Conservation (phyloP, 352 stramenopile species). For the Pythium myriotylum region DNA sequence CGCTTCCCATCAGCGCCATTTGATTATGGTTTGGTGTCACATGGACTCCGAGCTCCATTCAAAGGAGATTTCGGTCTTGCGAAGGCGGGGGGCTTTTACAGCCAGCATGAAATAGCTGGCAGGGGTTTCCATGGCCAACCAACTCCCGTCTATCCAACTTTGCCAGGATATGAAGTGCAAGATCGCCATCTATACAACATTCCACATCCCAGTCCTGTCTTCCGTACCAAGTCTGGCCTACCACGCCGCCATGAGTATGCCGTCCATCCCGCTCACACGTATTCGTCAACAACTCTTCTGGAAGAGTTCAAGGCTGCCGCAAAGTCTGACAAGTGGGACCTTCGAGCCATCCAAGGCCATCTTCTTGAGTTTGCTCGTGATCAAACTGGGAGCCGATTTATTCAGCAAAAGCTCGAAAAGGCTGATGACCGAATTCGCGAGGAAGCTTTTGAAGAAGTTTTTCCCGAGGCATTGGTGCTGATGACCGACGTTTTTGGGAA, state of each 20-base stretch:
- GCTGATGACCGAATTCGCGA: conserved; percentile 71
- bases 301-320: conserved; percentile 76
- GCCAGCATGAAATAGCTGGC: conserved; percentile 4
- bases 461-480: conserved; percentile 69
- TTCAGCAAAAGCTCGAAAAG: conserved; percentile 89
- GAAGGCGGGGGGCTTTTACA: conserved; percentile 13
- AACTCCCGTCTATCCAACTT: conserved; percentile 4
- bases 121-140: conserved; percentile 12
- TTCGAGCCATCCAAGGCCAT: conserved; percentile 81
- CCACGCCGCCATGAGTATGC: conserved; percentile 23
- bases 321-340: conserved; percentile 83
- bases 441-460: conserved; percentile 85
- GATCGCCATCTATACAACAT: conserved; percentile 21
- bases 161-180: conserved; percentile 9
- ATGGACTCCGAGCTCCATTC: neutral
- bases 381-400: conserved; percentile 84
- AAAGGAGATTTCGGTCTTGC: conserved; percentile 20
- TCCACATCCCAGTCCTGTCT: conserved; percentile 5
- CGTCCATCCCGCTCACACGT: conserved; percentile 64
- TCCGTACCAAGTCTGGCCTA: conserved; percentile 23
- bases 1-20: conserved; percentile 10
- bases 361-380: conserved; percentile 87
- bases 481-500: conserved; percentile 98
- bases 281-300: conserved; percentile 71
- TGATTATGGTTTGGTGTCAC: conserved; percentile 13